Evolutionary conservation across 306 rosid species (phyloP), one percentile per base, ranked within the genome.

Genomic region (Acacia acuminata): DNA sequence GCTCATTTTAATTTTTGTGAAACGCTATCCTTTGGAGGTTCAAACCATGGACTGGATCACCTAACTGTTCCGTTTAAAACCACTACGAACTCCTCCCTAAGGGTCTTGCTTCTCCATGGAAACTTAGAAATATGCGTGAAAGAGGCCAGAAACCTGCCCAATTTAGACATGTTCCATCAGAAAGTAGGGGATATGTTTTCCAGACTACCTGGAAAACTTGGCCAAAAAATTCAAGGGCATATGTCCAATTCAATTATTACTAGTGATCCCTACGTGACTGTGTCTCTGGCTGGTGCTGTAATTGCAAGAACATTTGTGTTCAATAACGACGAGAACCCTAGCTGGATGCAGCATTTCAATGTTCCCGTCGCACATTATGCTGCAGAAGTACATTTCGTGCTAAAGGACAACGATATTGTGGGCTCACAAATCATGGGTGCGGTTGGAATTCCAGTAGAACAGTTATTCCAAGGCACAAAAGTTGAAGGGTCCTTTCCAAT

Each of bases 211-310:
- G 40, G 64, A 22, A 88, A 65, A 56, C 72, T 85, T 67, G 50
- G 81, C 45, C 81, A 61, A 56, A 88, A 86, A 36, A 75, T 79
- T 43, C 86, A 87, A 66, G 84, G 90, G 65, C 81, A 85, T 7
- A 24, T 79, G 75, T 73, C 92, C 32, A 34, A 44, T 2, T 64
- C 79, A 64, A 36, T 83, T 9, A 2, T 43, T 38, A 90, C 96
- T 20, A 92, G 97, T 85, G 98, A 95, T 82, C 97, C 99, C 0
- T 95, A 95, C 68, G 98, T 93, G 34, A 89, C 97, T 0, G 87
- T 90, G 0, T 88, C 98, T 9, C 88, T 92, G 8, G 85, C 92
- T 1, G 87, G 89, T 42, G 90, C 90, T 77, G 97, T 93, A 0
- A 79, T 95, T 75, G 99, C 94, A 3, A 93, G 98, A 60, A 93